Conservation (phyloP, 2,329 filamentous ascomycete species). For the Aspergillus eucalypticola region DNA sequence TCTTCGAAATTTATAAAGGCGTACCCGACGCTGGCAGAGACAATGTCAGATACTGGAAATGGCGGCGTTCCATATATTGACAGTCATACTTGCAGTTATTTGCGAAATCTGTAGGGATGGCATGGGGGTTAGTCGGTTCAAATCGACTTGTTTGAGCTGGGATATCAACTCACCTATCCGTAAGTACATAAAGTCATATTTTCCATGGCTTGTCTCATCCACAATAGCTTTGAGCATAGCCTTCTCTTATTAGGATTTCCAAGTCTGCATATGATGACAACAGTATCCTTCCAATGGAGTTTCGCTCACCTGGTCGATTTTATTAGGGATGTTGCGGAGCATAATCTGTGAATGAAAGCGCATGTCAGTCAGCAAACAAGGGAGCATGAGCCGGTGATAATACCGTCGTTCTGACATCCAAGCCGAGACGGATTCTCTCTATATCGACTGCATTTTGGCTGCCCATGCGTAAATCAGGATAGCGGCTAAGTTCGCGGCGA, state of each 20-base stretch:
- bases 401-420: constrained; percentile 75
- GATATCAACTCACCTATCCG: constrained; percentile 63
- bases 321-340: constrained; percentile 93
- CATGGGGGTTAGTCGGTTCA: constrained; percentile 1
- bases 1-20: constrained; percentile 95
- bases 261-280: background rate
- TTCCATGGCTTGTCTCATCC: constrained; percentile 74
- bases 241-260: constrained; percentile 38
- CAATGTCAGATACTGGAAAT: constrained; percentile 8
- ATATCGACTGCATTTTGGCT: constrained; percentile 49
- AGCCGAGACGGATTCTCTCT: constrained; percentile 55
- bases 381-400: constrained; percentile 26
- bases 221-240: constrained; percentile 75
- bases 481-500: constrained; percentile 29
- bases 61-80: background rate
- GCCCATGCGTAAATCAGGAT: constrained; percentile 31
- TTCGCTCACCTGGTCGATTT: constrained; percentile 63
- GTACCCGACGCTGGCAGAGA: constrained; percentile 74
- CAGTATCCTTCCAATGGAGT: background rate
- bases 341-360: constrained; percentile 65
- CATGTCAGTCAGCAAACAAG: background rate
- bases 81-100: constrained; percentile 76
- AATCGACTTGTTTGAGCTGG: background rate
- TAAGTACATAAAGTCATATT: constrained; percentile 93
- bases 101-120: constrained; percentile 61